Evolutionary conservation across 129 eudicot genomes (phyloP).

Genomic region (Flaveria robusta): DNA sequence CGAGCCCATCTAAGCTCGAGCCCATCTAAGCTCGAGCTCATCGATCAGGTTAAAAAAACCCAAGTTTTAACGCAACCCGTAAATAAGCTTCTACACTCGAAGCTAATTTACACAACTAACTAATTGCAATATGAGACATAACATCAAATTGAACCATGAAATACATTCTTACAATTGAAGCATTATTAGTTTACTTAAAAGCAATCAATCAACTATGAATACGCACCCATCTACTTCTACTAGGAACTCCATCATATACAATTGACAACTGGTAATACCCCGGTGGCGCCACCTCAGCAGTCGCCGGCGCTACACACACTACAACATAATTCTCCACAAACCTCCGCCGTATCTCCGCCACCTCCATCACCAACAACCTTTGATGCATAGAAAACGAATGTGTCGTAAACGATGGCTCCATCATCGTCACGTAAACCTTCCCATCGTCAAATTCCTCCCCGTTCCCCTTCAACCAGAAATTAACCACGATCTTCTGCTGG

Average conservation of each 20-base stretch:
- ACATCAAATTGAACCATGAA: constrained; percentile 7
- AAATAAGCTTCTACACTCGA: no score
- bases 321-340: constrained; percentile 25
- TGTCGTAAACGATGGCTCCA: constrained; percentile 53
- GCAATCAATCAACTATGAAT: constrained; percentile 13
- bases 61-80: no score
- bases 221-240: constrained; percentile 45
- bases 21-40: no score
- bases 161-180: constrained; percentile 25
- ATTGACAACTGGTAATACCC: constrained; percentile 45
- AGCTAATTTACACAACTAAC: no score
- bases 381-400: constrained; percentile 56
- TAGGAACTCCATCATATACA: constrained; percentile 44
- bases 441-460: constrained; percentile 11
- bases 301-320: constrained; percentile 33
- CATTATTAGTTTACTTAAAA: constrained; percentile 14
- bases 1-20: no score
- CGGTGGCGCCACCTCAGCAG: constrained; percentile 43
- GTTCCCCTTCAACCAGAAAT: constrained; percentile 28
- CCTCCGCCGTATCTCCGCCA: constrained; percentile 16
- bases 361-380: constrained; percentile 42
- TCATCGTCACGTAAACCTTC: constrained; percentile 40
- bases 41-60: no score
- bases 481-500: constrained; percentile 23
- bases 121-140: no score